Percentiles rank a stretch among this genome's conserved stretches.
Evolutionary conservation across 108 stramenopile species (phyloP).

Genomic region (Skeletonema marinoi): DNA sequence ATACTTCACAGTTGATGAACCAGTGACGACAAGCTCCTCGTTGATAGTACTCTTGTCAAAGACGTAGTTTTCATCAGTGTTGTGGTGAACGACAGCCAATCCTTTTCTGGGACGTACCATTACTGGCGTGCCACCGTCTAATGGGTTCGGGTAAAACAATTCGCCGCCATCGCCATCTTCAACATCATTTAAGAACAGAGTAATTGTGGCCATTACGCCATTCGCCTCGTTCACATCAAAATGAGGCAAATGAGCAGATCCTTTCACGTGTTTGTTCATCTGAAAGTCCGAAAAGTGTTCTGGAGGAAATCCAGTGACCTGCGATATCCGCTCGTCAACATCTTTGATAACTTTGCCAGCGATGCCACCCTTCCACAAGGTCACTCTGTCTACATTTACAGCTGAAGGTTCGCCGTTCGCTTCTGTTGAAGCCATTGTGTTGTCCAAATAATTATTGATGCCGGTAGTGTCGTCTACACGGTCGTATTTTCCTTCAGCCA

Average conservation of each 20-base stretch:
- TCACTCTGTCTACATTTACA: constrained; percentile 57
- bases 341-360: constrained; percentile 65
- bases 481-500: constrained; percentile 55
- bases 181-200: constrained; percentile 76
- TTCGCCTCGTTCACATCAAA: constrained; percentile 59
- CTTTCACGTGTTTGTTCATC: constrained; percentile 63
- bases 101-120: constrained; percentile 70
- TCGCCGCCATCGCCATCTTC: constrained; percentile 48
- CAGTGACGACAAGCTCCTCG: constrained; percentile 54
- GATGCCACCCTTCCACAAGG: constrained; percentile 81
- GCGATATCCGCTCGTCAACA: constrained; percentile 86
- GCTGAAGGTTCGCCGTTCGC: constrained; percentile 36
- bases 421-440: constrained; percentile 37
- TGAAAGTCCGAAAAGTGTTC: constrained; percentile 82
- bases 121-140: constrained; percentile 58
- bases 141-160: constrained; percentile 61
- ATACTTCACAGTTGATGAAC: constrained; percentile 51
- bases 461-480: constrained; percentile 29
- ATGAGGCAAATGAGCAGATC: constrained; percentile 66
- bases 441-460: constrained; percentile 56
- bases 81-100: constrained; percentile 88
- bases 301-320: constrained; percentile 85
- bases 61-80: constrained; percentile 69
- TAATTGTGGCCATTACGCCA: constrained; percentile 75
- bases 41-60: constrained; percentile 71